Conservation (phyloP, 2,329 filamentous ascomycete genomes). For the Pezicula neosporulosa region DNA sequence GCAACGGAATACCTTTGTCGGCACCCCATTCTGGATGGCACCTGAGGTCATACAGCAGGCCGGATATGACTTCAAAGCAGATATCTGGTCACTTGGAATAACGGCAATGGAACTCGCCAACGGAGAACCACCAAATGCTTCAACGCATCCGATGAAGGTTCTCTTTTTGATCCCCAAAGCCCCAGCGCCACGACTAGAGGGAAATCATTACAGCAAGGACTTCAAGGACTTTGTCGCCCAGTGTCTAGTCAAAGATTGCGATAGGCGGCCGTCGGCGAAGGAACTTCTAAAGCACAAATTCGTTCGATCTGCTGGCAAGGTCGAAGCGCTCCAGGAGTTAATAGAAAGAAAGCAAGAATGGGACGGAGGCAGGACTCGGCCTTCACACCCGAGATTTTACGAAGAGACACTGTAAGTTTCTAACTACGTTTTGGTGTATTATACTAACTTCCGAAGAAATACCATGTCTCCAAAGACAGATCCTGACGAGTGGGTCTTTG, state of each 20-base stretch:
- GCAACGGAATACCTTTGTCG: slow-evolving; percentile 94
- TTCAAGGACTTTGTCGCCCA: slow-evolving; percentile 93
- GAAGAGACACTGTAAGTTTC: slow-evolving; percentile 74
- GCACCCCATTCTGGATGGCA: slow-evolving; percentile 97
- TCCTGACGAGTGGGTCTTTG: slow-evolving; percentile 90
- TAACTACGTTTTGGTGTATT: not conserved
- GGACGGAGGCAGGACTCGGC: slow-evolving; percentile 69
- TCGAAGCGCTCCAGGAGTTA: slow-evolving; percentile 83
- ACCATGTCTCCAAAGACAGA: slow-evolving; percentile 64
- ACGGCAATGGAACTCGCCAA: slow-evolving; percentile 87
- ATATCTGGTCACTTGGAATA: slow-evolving; percentile 91
- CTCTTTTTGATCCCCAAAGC: slow-evolving; percentile 90
- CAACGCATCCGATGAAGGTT: slow-evolving; percentile 90
- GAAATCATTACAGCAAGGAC: slow-evolving; percentile 74
- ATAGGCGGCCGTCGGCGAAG: slow-evolving; percentile 77
- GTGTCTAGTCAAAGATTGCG: slow-evolving; percentile 89
- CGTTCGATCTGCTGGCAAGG: slow-evolving; percentile 80
- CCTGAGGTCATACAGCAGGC: slow-evolving; percentile 91
- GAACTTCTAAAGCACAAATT: slow-evolving; percentile 88
- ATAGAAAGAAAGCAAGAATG: slow-evolving; percentile 79
- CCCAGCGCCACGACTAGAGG: slow-evolving; percentile 78
- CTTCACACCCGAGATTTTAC: slow-evolving; percentile 78
- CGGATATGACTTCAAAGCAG: slow-evolving; percentile 81
- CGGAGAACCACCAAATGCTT: slow-evolving; percentile 83
- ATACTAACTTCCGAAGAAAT: slow-evolving; percentile 40